A percentile compares a stretch with the other conserved stretches of the same genome.
phyloP scores from a whole-genome alignment of 768 basidiomycete species.

The Hortiboletus campestris region DNA sequence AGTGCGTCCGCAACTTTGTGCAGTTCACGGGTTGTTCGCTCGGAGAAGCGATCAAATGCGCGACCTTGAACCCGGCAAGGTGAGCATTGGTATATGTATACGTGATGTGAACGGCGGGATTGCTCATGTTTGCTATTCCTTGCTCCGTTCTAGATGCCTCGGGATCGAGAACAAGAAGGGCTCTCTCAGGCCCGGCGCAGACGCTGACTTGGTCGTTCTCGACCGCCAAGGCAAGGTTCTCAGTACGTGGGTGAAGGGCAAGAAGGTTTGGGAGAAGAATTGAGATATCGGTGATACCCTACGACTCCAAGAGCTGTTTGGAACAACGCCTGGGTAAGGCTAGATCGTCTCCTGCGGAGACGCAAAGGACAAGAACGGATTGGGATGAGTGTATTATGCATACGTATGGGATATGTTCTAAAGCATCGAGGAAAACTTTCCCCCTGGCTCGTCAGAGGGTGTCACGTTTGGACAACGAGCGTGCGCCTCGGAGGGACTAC shows the following conservation, averaged over 20 bases:
- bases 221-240: slow-evolving; percentile 64
- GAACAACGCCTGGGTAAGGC: neutral
- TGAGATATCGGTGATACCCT: slow-evolving; percentile 9
- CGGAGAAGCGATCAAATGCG: slow-evolving; percentile 81
- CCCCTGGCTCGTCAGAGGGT: neutral
- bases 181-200: slow-evolving; percentile 74
- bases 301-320: neutral
- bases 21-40: slow-evolving; percentile 82
- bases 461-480: neutral
- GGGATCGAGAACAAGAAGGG: slow-evolving; percentile 81
- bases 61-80: slow-evolving; percentile 83
- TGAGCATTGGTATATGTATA: slow-evolving; percentile 30
- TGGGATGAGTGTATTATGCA: neutral
- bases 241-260: slow-evolving; percentile 76
- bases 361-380: neutral
- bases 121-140: neutral
- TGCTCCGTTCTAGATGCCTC: slow-evolving; percentile 51
- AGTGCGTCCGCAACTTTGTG: slow-evolving; percentile 82
- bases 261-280: slow-evolving; percentile 59
- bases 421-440: neutral
- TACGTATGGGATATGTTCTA: neutral
- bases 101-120: neutral
- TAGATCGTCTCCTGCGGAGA: neutral
- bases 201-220: slow-evolving; percentile 82
- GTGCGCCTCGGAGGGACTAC: neutral